Evolutionary conservation across 1,284 basidiomycete species (phyloP), one percentile per base, ranked within the genome.

Genomic region (Cystobasidiaceae sp.): DNA sequence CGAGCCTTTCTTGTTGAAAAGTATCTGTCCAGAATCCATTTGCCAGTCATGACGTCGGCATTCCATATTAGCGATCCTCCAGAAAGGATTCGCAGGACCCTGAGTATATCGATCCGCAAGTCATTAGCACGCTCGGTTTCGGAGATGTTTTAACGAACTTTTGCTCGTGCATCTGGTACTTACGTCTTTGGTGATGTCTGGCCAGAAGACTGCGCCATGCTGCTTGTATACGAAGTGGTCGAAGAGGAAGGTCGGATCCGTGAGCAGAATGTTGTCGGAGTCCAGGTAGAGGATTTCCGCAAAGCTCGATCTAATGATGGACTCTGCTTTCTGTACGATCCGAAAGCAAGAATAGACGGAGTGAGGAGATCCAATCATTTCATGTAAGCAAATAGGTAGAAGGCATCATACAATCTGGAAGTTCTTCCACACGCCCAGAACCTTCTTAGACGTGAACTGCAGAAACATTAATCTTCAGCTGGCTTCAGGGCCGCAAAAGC

Each of bases 161-260:
- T 15, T 15, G 15, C 15, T 48, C 13, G 45, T 6, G 34, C n/a
- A 4, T 28, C 8, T 11, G 39, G 48, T 9, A 79, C 78, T 77
- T 57, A 79, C 77, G 64, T 81, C 80, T 65, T 79, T 80, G 46
- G 75, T 78, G 46, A 80, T 71, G 68, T 81, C 80, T 13, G 80
- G 80, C 80, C 80, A 81, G 67, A 81, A 80, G 28, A 78, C 80
- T 1, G 78, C 77, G 13, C 75, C 78, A n/a, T 73, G 67, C 3
- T 72, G 60, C 15, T 64, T 63, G 71, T 80, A 81, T 2, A 73
- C 45, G 0, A 72, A 68, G 1, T 77, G 73, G 33, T 74, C 70
- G 71, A 81, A 81, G 6, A 81, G 76, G 64, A 77, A 74, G 2
- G 74, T 68, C 1, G 79, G 78, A 39, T 79, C 74, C 0, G 75